Percentiles rank a stretch among this genome's conserved stretches.
phyloP scores from a whole-genome alignment of 148 eudicot species.

The Heliamphora exappendiculata region DNA sequence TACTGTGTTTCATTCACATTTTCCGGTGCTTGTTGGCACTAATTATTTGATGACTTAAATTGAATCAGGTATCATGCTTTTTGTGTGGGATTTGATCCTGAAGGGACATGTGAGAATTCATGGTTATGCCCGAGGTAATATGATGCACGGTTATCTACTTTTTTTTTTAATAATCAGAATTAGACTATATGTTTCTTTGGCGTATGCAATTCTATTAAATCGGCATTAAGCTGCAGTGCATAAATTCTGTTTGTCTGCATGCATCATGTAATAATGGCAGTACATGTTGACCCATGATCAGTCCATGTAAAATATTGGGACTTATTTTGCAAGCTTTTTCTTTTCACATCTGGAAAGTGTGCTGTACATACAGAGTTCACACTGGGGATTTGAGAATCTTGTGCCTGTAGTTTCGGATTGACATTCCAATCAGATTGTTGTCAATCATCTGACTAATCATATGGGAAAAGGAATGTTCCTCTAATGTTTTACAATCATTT shows the following conservation, averaged over 20 bases:
- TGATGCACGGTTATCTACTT: neutral
- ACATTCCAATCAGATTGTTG: slow-evolving; percentile 2
- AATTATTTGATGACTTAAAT: slow-evolving; percentile 21
- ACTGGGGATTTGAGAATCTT: neutral
- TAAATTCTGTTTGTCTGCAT: neutral
- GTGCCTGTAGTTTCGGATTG: neutral
- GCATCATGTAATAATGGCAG: neutral
- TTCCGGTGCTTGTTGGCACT: slow-evolving; percentile 10
- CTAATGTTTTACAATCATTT: neutral
- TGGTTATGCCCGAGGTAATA: slow-evolving; percentile 95
- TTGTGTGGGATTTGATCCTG: slow-evolving; percentile 94
- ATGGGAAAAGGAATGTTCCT: neutral
- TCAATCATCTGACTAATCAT: neutral
- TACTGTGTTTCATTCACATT: neutral
- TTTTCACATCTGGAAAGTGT: neutral
- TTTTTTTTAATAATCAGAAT: neutral
- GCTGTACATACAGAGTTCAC: neutral
- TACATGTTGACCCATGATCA: neutral
- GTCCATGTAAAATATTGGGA: neutral
- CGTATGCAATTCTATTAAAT: neutral
- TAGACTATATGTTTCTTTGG: neutral
- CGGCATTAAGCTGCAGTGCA: neutral
- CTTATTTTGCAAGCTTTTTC: neutral
- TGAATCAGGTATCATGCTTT: slow-evolving; percentile 86
- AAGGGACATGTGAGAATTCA: slow-evolving; percentile 63